phyloP scores from a whole-genome alignment of 1,284 basidiomycete genomes.

The Anthracocystis panici-leucophaei region DNA sequence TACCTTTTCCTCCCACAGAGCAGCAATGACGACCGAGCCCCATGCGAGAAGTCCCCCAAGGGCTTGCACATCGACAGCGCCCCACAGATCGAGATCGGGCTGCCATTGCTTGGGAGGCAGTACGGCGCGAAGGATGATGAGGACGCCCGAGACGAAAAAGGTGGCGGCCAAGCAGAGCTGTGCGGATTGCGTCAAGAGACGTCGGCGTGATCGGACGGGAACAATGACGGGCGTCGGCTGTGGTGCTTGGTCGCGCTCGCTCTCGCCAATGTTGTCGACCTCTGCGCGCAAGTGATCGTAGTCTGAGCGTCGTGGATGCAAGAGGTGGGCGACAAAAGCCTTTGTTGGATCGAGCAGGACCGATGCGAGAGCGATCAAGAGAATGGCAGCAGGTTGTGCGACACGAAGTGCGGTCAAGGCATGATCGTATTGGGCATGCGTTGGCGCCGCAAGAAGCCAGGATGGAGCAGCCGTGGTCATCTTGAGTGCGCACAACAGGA shows the following conservation, averaged over 20 bases:
- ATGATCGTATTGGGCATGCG: constrained; percentile 26
- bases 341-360: constrained; percentile 38
- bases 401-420: constrained; percentile 47
- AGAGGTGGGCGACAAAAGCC: constrained; percentile 20
- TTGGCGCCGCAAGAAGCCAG: constrained; percentile 22
- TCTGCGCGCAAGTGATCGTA: constrained; percentile 38
- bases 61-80: constrained; percentile 55
- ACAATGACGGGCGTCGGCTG: constrained; percentile 60
- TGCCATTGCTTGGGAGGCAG: constrained; percentile 61
- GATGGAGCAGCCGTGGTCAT: constrained; percentile 3
- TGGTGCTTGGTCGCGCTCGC: constrained; percentile 24
- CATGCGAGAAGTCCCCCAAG: constrained; percentile 61
- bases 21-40: constrained; percentile 54
- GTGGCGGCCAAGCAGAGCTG: constrained; percentile 53
- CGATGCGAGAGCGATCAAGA: constrained; percentile 44
- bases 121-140: constrained; percentile 64
- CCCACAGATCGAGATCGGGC: constrained; percentile 54
- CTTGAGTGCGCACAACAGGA: neutral
- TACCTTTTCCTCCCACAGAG: constrained; percentile 54
- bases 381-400: constrained; percentile 43
- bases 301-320: constrained; percentile 29
- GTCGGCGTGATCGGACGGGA: constrained; percentile 56
- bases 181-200: constrained; percentile 46
- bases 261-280: constrained; percentile 20
- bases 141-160: constrained; percentile 57